Conservation (phyloP, 2,329 filamentous ascomycete genomes). For the Ascochyta clinopodiicola region DNA sequence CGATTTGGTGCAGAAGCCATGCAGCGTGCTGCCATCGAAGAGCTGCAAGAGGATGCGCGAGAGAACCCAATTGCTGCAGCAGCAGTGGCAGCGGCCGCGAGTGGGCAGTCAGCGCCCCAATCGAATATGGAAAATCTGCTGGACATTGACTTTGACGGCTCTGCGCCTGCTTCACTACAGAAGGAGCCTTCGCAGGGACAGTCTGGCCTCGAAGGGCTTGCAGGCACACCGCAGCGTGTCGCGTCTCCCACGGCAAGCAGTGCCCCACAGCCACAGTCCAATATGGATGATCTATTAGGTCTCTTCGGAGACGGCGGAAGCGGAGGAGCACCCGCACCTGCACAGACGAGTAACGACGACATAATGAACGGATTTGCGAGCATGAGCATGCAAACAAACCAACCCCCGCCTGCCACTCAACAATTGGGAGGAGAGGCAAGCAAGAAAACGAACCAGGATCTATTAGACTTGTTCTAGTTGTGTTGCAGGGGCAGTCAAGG, state of each 20-base stretch:
- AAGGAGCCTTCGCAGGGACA: conserved; percentile 61
- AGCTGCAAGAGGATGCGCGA: conserved; percentile 87
- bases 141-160: conserved; percentile 95
- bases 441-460: conserved; percentile 63
- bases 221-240: conserved; percentile 72
- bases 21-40: conserved; percentile 93
- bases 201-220: conserved; percentile 60
- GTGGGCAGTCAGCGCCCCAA: conserved; percentile 64
- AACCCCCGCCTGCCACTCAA: conserved; percentile 69
- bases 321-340: conserved; percentile 37
- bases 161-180: conserved; percentile 85
- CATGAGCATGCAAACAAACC: conserved; percentile 72
- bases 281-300: conserved; percentile 82
- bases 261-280: conserved; percentile 56
- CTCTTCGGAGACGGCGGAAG: conserved; percentile 60
- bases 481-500: background rate
- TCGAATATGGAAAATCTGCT: conserved; percentile 92
- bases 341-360: conserved; percentile 55
- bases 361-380: conserved; percentile 84
- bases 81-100: conserved; percentile 68
- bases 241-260: conserved; percentile 65
- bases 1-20: conserved; percentile 93
- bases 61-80: conserved; percentile 94
- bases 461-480: conserved; percentile 61
- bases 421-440: conserved; percentile 61